Percentiles rank a stretch among this genome's conserved stretches.
Evolutionary conservation across 179 eudicot genomes (phyloP).

Genomic region (Carnegiea gigantea): DNA sequence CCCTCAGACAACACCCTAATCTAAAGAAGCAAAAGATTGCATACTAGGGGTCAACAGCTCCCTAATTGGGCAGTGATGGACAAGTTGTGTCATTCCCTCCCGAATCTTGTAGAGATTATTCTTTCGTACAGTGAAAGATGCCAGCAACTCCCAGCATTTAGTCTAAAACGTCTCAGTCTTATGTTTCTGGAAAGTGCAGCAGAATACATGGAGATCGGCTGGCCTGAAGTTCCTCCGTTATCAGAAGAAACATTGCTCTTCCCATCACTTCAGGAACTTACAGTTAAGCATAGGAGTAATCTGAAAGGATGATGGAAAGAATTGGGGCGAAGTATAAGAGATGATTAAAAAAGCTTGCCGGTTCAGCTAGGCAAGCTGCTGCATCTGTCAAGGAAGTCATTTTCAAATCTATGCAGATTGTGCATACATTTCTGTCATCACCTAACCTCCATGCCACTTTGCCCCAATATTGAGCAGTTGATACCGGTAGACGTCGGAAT

Average conservation of each 20-base stretch:
- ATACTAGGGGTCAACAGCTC: background rate
- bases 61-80: conserved; percentile 21
- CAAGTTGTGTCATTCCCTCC: conserved; percentile 12
- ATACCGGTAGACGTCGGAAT: background rate
- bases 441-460: conserved; percentile 16
- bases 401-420: background rate
- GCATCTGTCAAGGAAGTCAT: background rate
- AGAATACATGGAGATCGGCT: conserved; percentile 24
- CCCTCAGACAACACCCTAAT: conserved; percentile 22
- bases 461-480: conserved; percentile 8
- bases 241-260: conserved; percentile 9
- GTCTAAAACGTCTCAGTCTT: conserved; percentile 25
- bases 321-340: background rate
- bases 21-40: background rate
- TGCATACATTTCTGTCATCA: background rate
- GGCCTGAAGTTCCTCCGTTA: too few relatives aligned
- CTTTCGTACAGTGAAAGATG: background rate
- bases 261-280: conserved; percentile 26
- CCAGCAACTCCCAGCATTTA: conserved; percentile 18
- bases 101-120: conserved; percentile 17
- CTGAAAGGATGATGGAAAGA: conserved; percentile 28
- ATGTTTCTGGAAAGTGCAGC: background rate
- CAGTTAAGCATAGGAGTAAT: background rate
- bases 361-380: too few relatives aligned
- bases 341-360: background rate